phyloP scores from a whole-genome alignment of 352 stramenopile species.

The Phytophthora brassicae region DNA sequence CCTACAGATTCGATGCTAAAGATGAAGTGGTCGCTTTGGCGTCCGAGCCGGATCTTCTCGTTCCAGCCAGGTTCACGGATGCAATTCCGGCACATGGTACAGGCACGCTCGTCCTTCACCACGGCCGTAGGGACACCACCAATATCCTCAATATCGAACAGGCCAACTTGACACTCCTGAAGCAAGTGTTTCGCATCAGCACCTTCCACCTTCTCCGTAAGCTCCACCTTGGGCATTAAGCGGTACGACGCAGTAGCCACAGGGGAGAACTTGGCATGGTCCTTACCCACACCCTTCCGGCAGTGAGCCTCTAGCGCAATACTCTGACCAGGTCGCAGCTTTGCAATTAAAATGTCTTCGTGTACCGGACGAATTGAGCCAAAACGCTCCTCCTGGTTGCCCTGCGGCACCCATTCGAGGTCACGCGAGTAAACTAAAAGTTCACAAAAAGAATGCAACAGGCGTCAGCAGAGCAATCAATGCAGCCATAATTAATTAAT shows the following conservation, averaged over 20 bases:
- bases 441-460: background rate
- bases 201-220: conserved; percentile 65
- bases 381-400: conserved; percentile 93
- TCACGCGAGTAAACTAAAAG: conserved; percentile 90
- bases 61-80: conserved; percentile 89
- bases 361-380: conserved; percentile 85
- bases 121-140: conserved; percentile 68
- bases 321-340: conserved; percentile 94
- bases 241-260: conserved; percentile 96
- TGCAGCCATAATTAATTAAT: background rate
- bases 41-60: conserved; percentile 88
- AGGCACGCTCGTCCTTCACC: conserved; percentile 86
- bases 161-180: conserved; percentile 72
- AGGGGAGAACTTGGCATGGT: conserved; percentile 98
- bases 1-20: conserved; percentile 88
- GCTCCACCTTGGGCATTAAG: conserved; percentile 86
- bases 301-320: conserved; percentile 96
- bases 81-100: conserved; percentile 97
- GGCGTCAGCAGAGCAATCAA: conserved; percentile 6
- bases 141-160: conserved; percentile 94
- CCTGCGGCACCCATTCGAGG: conserved; percentile 96
- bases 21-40: conserved; percentile 97
- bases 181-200: conserved; percentile 61
- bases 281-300: conserved; percentile 94
- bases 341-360: conserved; percentile 97